A percentile compares a stretch with the other conserved stretches of the same genome.
Evolutionary conservation across 164 flowering plant genomes (phyloP).

Genomic region (Buxus sempervirens): DNA sequence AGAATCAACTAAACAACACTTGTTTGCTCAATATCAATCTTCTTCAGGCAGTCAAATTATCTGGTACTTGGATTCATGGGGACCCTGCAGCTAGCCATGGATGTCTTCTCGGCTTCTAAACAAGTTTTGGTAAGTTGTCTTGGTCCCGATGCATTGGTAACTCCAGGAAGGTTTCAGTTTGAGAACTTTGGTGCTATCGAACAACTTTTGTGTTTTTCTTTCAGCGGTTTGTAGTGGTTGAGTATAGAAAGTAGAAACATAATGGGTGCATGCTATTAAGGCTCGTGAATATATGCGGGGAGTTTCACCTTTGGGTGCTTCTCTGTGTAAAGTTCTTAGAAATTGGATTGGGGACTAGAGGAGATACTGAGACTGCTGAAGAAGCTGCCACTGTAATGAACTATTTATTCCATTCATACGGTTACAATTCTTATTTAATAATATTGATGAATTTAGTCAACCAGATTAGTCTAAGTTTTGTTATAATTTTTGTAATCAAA

Average conservation of each 20-base stretch:
- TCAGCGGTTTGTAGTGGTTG: slow-evolving; percentile 71
- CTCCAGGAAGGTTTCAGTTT: slow-evolving; percentile 58
- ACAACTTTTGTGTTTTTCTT: slow-evolving; percentile 41
- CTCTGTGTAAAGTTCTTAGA: slow-evolving; percentile 68
- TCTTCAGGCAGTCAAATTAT: slow-evolving; percentile 36
- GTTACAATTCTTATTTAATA: too few relatives aligned
- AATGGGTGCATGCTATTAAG: slow-evolving; percentile 81
- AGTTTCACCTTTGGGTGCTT: slow-evolving; percentile 63
- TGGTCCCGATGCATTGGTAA: slow-evolving; percentile 76
- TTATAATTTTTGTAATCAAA: too few relatives aligned
- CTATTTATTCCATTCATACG: too few relatives aligned
- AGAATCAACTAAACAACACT: slow-evolving; percentile 46
- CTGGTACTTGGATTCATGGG: slow-evolving; percentile 85
- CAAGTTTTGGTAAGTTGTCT: slow-evolving; percentile 82
- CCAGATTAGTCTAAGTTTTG: too few relatives aligned
- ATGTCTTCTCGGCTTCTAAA: slow-evolving; percentile 75
- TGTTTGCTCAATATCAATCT: slow-evolving; percentile 20
- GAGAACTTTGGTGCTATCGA: slow-evolving; percentile 88
- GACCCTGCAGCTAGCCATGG: slow-evolving; percentile 83
- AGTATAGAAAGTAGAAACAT: slow-evolving; percentile 69
- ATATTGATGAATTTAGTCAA: too few relatives aligned
- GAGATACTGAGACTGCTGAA: slow-evolving; percentile 72
- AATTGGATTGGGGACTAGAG: slow-evolving; percentile 68
- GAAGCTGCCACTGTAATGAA: slow-evolving; percentile 79
- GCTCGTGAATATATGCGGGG: slow-evolving; percentile 72